Base-by-base conservation (phyloP, 106 monocot genomes). In the Acorus calamus region DNA sequence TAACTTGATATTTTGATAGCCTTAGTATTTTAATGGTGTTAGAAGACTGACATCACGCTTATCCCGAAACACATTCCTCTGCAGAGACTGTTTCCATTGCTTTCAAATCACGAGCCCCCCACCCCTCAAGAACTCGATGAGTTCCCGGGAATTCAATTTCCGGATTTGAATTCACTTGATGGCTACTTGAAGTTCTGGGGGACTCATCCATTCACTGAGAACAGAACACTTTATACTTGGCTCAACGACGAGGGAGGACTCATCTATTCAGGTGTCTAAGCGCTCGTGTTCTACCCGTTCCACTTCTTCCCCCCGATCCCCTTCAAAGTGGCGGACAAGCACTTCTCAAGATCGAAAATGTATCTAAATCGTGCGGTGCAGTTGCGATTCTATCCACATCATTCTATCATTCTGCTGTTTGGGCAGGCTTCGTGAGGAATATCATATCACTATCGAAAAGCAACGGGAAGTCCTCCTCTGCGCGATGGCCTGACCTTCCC, bases 321-420 rank as follows among this genome's bases (percentile, higher is more conserved):
- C 49, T 77, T 5, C 73, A 82, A 46, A 70, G 81, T 28, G 70
- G 77, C 42, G 77, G 81, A 14, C 81, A 82, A 50, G 77, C 81
- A 0, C 81, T 82, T 57, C 60, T 82, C 28, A 82, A 82, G 70
- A 73, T 77, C 4, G 66, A 73, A 28, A 82, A 82, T 42, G 70
- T 77, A 14, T 77, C 77, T 11, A 73, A 69, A 52, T 52, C 47
- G 49, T 77, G 81, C 64, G 67, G 70, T 52, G 66, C 77, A 12
- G 52, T 66, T 52, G 81, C 81, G 49, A 77, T 82, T 62, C 57
- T 82, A 74, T 82, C 81, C 8, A 82, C 81, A 47, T 77, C 81
- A 70, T 73, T 73, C 49, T 82, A 82, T 60, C 81, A 82, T 74
- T 66, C 73, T n/a, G 81, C 81, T 55, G 74, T 82, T 28, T 65